These are phyloP conservation scores for Aquilaria malaccensis DNA, from an alignment of 345 rosid genomes.

Conservation along the genomic window DNA sequence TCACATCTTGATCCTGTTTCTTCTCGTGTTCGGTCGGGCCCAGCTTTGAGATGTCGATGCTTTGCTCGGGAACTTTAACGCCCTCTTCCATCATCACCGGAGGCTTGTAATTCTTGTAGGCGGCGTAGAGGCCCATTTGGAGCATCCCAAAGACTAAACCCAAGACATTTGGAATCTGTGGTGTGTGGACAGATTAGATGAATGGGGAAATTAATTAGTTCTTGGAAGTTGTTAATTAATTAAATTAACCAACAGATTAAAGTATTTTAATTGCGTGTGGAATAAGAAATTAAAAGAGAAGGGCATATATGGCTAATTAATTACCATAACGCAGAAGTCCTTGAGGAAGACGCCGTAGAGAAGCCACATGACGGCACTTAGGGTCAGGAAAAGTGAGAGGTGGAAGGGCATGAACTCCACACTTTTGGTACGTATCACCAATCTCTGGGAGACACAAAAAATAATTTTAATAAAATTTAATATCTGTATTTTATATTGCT, in stretches of 20 bases:
- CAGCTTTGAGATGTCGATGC: slow-evolving; percentile 2
- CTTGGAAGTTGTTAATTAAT: slow-evolving; percentile 6
- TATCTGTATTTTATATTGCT: too few species aligned
- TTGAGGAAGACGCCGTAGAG: slow-evolving; percentile 45
- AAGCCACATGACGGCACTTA: slow-evolving; percentile 53
- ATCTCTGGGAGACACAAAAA: slow-evolving; percentile 21
- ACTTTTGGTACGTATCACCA: slow-evolving; percentile 43
- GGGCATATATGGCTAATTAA: slow-evolving; percentile 3
- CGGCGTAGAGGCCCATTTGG: slow-evolving; percentile 45
- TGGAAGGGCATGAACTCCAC: slow-evolving; percentile 69
- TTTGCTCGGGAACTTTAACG: slow-evolving; percentile 17
- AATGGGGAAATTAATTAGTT: background rate
- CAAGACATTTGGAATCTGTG: slow-evolving; percentile 47
- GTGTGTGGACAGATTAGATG: background rate
- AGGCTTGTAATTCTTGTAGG: slow-evolving; percentile 31
- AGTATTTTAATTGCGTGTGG: background rate
- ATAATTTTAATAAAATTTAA: background rate
- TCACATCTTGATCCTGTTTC: background rate
- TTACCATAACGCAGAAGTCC: slow-evolving; percentile 40
- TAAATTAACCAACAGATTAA: slow-evolving; percentile 9
- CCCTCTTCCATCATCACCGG: slow-evolving; percentile 21
- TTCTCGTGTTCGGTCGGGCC: background rate
- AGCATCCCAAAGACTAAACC: slow-evolving; percentile 42
- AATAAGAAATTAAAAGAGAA: background rate
- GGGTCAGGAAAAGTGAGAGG: slow-evolving; percentile 42